Base-by-base conservation (phyloP, 2,329 filamentous ascomycete genomes). In the Westerdykella aurantiaca region DNA sequence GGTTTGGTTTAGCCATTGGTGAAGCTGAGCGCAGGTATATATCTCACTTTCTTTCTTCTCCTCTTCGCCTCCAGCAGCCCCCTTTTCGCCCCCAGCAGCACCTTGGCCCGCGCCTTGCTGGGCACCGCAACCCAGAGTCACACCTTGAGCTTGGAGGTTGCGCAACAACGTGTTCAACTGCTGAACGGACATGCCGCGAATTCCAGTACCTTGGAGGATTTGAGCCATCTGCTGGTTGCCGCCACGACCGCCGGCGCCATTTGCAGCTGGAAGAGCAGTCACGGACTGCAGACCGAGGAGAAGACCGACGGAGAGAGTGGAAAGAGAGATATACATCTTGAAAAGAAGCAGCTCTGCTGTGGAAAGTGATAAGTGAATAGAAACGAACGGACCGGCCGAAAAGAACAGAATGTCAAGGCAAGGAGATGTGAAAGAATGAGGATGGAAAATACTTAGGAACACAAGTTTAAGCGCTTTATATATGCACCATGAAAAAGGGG, bases 31-130 rank as follows among this genome's bases (percentile, higher is more conserved):
- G 21, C 17, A 18, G 9, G 29, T 10, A 13, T 21, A 6, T 21
- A 33, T 22, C 42, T n/a, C 33, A 44, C 42, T 44, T 5, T 18
- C 42, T 34, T 29, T 29, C 9, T 9, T 39, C 42, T 17, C 42
- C 42, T 37, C 39, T n/a, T n/a, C 39, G 16, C 34, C 40, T 42
- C 21, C 21, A 12, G 40, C 21, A 17, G 16, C 39, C 14, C 16
- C 41, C 6, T 25, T 34, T 14, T 18, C 42, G 6, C 37, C 42
- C 9, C 13, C 37, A 35, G 16, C 42, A 33, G 31, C 18, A 10
- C 18, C 34, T 12, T 23, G 35, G 17, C 33, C 33, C 6, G 10
- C 33, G 17, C 33, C 33, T 16, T 9, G 9, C 7, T 18, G n/a
- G n/a, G 33, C 33, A 6, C 17, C 33, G 11, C 33, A 35, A 5